Evolutionary conservation across 2,329 filamentous ascomycete genomes (phyloP), one percentile per base, ranked within the genome.

Genomic region (Diplodia mutila): DNA sequence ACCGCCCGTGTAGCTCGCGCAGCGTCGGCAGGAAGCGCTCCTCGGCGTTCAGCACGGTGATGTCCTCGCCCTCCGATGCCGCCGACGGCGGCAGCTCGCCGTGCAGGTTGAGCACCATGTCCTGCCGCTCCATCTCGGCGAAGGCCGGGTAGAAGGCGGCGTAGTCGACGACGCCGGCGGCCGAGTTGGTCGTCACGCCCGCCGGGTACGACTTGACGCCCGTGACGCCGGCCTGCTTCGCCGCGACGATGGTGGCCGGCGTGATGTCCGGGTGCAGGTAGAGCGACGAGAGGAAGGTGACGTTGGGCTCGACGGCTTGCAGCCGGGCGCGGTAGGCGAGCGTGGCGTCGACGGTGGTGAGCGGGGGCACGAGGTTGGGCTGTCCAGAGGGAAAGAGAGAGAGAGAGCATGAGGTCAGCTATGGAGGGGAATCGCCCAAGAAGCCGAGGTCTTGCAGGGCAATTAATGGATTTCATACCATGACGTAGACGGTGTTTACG

Each of bases 91-190:
- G 90, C n/a, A 90, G 87, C 80, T 97, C 94, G 71, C 94, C 94
- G 77, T 98, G 94, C n/a, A 98, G 83, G 80, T 97, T 97, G 51
- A 96, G 85, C n/a, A 96, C 86, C 76, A 97, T 84, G 71, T 90
- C 89, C 71, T 93, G 87, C 69, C 89, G 82, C 76, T 97, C 91
- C 94, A 98, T 97, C 71, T 92, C 91, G n/a, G 85, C 86, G 75
- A 98, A 97, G 16, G 94, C 91, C 7, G 88, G 87, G 75, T 91
- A 91, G 80, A 92, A 94, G 37, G 84, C 80, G 69, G 89, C 87
- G 74, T 92, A 87, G 67, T 88, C 86, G 18, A 90, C 82, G 27
- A 94, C 91, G 14, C 91, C 92, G 29, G 86, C 87, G 42, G 83
- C 83, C 4, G 86, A 88, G 74, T 89, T 88, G 1, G 76, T 79